Percentiles rank a stretch among this genome's conserved stretches.
phyloP scores from a whole-genome alignment of 2,329 filamentous ascomycete genomes.

The Exophiala alcalophila region DNA sequence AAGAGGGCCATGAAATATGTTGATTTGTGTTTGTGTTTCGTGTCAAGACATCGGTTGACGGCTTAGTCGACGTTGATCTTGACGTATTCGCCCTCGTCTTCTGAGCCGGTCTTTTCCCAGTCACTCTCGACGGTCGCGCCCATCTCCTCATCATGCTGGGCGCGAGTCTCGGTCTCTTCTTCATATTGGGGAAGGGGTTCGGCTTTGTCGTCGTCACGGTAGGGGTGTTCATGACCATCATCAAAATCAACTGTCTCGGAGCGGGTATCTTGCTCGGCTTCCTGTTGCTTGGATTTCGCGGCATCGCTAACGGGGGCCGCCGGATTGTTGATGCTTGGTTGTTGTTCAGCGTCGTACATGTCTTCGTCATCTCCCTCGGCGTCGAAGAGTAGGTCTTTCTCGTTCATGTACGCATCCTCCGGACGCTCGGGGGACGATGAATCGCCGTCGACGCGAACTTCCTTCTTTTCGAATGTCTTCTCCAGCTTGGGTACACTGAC shows the following conservation, averaged over 20 bases:
- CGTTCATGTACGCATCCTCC: slow-evolving; percentile 38
- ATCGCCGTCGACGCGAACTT: slow-evolving; percentile 40
- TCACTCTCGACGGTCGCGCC: slow-evolving; percentile 24
- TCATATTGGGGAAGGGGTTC: slow-evolving; percentile 28
- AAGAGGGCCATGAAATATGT: too few species aligned
- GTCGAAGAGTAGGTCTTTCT: slow-evolving; percentile 49
- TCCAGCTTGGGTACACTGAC: slow-evolving; percentile 75
- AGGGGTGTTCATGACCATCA: too few species aligned
- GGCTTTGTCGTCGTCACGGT: slow-evolving; percentile 18
- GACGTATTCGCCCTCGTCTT: slow-evolving; percentile 48
- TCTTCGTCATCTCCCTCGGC: slow-evolving; percentile 41
- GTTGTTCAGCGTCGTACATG: slow-evolving; percentile 19
- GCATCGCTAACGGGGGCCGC: not conserved
- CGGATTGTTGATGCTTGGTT: slow-evolving; percentile 1
- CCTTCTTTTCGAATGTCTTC: slow-evolving; percentile 50
- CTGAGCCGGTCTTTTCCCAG: slow-evolving; percentile 29
- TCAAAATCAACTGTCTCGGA: slow-evolving; percentile 33
- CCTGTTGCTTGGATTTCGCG: slow-evolving; percentile 28
- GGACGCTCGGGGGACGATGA: slow-evolving; percentile 16
- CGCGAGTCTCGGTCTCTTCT: slow-evolving; percentile 16
- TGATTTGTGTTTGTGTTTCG: too few species aligned
- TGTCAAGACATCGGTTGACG: too few species aligned
- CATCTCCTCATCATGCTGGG: slow-evolving; percentile 22
- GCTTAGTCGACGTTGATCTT: slow-evolving; percentile 57
- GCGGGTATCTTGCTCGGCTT: slow-evolving; percentile 29